Conservation (phyloP, 2,329 filamentous ascomycete species). For the Sporothrix mexicana region DNA sequence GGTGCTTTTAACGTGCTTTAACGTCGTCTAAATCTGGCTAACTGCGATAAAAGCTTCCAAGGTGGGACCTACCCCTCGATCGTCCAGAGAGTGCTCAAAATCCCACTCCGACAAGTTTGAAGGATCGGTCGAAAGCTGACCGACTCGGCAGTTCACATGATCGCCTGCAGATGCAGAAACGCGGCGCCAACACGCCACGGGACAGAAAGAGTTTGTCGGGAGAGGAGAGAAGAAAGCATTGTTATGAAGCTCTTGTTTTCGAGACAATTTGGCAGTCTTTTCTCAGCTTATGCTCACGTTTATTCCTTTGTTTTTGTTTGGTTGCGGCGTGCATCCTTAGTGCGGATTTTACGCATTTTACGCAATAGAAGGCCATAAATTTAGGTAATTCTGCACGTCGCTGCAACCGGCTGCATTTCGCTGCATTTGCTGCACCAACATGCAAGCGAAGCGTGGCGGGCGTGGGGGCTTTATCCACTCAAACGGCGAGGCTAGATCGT, state of each 20-base stretch:
- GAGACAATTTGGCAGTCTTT: neutral
- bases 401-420: neutral
- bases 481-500: neutral
- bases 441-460: constrained; percentile 3
- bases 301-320: neutral
- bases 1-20: too few species aligned
- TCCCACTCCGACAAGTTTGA: neutral
- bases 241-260: neutral
- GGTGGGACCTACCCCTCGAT: neutral
- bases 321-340: neutral
- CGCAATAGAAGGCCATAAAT: neutral
- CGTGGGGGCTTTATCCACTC: neutral
- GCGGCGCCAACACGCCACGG: constrained; percentile 5
- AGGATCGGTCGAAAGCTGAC: constrained; percentile 12
- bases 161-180: constrained; percentile 20
- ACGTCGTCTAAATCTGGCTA: too few species aligned
- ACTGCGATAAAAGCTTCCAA: neutral
- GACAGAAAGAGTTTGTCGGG: neutral
- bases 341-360: neutral
- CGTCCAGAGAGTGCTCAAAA: neutral
- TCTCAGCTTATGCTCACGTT: neutral
- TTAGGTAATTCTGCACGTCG: too few species aligned
- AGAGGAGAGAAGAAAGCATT: neutral
- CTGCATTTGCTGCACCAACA: neutral
- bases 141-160: constrained; percentile 19